Conservation (phyloP, 441 rosid genomes). For the Populus hybrid region DNA sequence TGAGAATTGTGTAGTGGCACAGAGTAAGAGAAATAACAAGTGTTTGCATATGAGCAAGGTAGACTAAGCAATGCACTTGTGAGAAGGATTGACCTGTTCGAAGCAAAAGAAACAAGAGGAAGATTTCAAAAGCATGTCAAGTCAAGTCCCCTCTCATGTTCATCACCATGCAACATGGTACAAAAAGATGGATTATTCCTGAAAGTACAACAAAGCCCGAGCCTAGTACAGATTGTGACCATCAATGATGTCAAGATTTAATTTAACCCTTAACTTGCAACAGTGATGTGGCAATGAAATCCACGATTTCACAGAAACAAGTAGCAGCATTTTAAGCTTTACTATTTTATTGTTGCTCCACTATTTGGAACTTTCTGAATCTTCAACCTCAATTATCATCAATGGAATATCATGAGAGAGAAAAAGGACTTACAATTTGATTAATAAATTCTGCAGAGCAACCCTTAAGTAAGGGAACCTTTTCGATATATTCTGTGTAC, state of each 20-base stretch:
- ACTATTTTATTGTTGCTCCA: neutral
- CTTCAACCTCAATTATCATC: neutral
- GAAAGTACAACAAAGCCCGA: neutral
- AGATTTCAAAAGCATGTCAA: neutral
- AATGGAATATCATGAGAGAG: neutral
- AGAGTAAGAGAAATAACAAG: neutral
- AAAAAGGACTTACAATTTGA: slow-evolving; percentile 64
- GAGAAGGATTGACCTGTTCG: neutral
- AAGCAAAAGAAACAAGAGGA: neutral
- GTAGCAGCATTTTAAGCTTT: neutral
- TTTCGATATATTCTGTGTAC: slow-evolving; percentile 59
- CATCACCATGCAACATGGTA: no score
- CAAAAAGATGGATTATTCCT: no score
- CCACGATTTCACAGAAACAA: neutral
- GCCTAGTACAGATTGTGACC: neutral
- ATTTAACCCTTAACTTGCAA: neutral
- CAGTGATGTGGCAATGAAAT: neutral
- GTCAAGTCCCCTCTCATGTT: no score
- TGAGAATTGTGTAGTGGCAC: neutral
- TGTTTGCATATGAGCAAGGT: slow-evolving; percentile 2
- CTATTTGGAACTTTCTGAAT: neutral
- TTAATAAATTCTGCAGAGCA: slow-evolving; percentile 84
- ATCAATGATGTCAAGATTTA: neutral
- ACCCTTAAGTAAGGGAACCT: slow-evolving; percentile 61
- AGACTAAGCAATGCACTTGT: neutral